phyloP scores from a whole-genome alignment of 2,329 filamentous ascomycete genomes.

The Metarhizium robertsii region DNA sequence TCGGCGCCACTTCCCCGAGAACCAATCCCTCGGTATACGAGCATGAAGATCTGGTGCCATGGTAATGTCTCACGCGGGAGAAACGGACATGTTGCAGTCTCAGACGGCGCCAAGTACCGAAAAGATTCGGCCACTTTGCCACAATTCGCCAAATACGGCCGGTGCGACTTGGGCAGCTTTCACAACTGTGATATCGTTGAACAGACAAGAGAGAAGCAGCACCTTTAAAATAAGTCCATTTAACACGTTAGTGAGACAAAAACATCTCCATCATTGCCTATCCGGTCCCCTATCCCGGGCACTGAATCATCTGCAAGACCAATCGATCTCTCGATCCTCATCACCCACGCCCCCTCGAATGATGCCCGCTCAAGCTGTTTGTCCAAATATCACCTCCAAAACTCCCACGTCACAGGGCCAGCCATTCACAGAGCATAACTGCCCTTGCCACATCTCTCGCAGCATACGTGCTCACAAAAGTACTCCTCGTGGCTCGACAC shows the following conservation, averaged over 20 bases:
- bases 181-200: no score
- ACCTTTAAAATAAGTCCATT: no score
- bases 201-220: no score
- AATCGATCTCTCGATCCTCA: no score
- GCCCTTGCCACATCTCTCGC: slow-evolving; percentile 13
- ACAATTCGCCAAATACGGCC: no score
- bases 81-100: neutral
- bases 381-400: neutral
- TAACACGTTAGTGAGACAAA: no score
- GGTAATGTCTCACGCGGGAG: neutral
- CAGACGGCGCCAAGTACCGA: neutral
- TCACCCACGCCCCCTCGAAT: no score
- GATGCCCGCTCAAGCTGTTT: no score
- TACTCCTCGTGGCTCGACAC: slow-evolving; percentile 38
- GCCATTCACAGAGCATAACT: neutral
- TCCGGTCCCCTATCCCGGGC: no score
- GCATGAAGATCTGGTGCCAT: neutral
- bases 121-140: neutral
- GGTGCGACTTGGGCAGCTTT: no score
- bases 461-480: slow-evolving; percentile 46
- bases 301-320: no score
- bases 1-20: neutral
- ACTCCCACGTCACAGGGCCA: neutral
- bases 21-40: slow-evolving; percentile 4
- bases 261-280: no score